These are phyloP conservation scores for Saturnispora dispora DNA, from an alignment of 805 yeast genomes.

Conservation along the genomic window DNA sequence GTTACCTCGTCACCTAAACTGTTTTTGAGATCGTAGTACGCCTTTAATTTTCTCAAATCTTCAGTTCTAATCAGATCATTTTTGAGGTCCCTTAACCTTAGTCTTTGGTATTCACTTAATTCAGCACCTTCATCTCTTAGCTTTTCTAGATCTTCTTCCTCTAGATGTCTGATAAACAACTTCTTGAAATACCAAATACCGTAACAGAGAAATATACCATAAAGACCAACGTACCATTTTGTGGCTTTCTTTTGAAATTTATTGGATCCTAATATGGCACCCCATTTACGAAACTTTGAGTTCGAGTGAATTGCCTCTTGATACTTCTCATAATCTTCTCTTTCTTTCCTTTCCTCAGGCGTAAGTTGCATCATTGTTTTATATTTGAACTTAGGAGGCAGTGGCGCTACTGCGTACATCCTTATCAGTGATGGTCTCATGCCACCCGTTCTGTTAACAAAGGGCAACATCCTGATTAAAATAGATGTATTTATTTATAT, in stretches of 20 bases:
- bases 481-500: no score
- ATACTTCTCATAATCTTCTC: conserved; percentile 22
- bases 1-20: conserved; percentile 13
- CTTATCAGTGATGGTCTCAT: neutral
- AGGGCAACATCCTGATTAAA: neutral
- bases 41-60: conserved; percentile 50
- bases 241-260: conserved; percentile 57
- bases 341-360: conserved; percentile 22
- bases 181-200: conserved; percentile 62
- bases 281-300: conserved; percentile 35
- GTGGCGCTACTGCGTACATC: conserved; percentile 9
- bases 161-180: conserved; percentile 55
- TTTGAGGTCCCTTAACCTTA: conserved; percentile 51
- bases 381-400: conserved; percentile 22
- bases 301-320: conserved; percentile 29
- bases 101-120: conserved; percentile 53
- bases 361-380: conserved; percentile 23
- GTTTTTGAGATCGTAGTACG: conserved; percentile 44
- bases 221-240: conserved; percentile 52
- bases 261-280: conserved; percentile 44
- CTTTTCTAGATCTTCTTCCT: conserved; percentile 31
- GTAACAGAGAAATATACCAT: conserved; percentile 44
- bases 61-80: conserved; percentile 53
- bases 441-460: neutral
- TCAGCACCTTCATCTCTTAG: conserved; percentile 27